Conservation (phyloP, 495 filamentous ascomycete species). For the Glarea lozoyensis region DNA sequence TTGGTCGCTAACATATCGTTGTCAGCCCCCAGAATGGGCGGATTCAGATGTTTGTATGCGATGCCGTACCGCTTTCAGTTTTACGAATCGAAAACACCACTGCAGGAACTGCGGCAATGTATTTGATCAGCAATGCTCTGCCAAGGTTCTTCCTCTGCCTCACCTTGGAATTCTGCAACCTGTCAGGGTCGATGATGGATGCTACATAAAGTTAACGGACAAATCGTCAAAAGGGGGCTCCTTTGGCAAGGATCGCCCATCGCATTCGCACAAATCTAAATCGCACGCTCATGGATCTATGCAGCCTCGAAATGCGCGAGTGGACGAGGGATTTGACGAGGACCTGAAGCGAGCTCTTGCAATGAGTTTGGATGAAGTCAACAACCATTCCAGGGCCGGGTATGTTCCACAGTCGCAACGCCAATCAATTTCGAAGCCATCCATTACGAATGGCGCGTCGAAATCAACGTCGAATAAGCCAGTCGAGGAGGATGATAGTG, state of each 20-base stretch:
- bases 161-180: slow-evolving; percentile 87
- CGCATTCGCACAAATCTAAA: slow-evolving; percentile 14
- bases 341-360: slow-evolving; percentile 87
- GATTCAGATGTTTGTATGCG: slow-evolving; percentile 99
- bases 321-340: slow-evolving; percentile 82
- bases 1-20: slow-evolving; percentile 9
- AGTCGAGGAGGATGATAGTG: slow-evolving; percentile 79
- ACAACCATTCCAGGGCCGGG: slow-evolving; percentile 52
- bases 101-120: slow-evolving; percentile 97
- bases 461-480: slow-evolving; percentile 29
- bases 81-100: slow-evolving; percentile 96
- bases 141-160: slow-evolving; percentile 79
- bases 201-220: slow-evolving; percentile 80
- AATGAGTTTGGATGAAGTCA: slow-evolving; percentile 93
- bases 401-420: slow-evolving; percentile 56
- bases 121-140: slow-evolving; percentile 87
- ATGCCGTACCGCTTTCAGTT: slow-evolving; percentile 89
- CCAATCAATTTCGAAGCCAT: slow-evolving; percentile 22
- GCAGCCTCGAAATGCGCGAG: slow-evolving; percentile 82
- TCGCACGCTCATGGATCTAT: slow-evolving; percentile 55
- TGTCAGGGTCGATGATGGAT: slow-evolving; percentile 95
- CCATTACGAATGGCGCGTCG: slow-evolving; percentile 31
- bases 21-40: slow-evolving; percentile 89
- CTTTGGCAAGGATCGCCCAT: slow-evolving; percentile 17
- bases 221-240: slow-evolving; percentile 39